A percentile compares a stretch with the other conserved stretches of the same genome.
Evolutionary conservation across 441 rosid genomes (phyloP).

Genomic region (Sinapis alba): DNA sequence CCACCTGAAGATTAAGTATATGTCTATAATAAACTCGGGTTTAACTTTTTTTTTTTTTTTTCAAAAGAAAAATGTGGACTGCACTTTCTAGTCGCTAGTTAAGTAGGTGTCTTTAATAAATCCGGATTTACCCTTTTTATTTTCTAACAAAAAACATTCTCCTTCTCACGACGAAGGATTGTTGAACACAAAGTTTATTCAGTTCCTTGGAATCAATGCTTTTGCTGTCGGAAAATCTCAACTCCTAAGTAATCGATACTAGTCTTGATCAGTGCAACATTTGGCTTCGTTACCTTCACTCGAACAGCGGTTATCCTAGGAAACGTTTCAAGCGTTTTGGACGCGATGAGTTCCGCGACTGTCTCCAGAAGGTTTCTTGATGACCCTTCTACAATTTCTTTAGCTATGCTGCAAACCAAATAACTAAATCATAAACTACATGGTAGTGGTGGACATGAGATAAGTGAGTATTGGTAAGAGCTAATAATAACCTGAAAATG

Average conservation of each 20-base stretch:
- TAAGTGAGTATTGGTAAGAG: neutral
- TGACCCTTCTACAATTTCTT: constrained; percentile 65
- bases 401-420: constrained; percentile 57
- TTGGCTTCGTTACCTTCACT: constrained; percentile 80
- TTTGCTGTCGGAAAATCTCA: constrained; percentile 65
- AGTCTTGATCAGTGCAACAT: constrained; percentile 69
- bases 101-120: too few species aligned
- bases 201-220: constrained; percentile 1
- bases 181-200: constrained; percentile 6
- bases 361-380: constrained; percentile 74
- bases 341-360: constrained; percentile 70
- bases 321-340: constrained; percentile 51
- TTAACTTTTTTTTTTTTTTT: too few species aligned
- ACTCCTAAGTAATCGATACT: constrained; percentile 76
- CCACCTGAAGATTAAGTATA: too few species aligned
- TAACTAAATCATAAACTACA: neutral
- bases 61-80: too few species aligned
- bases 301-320: constrained; percentile 60
- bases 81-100: too few species aligned
- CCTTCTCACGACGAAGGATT: neutral
- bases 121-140: too few species aligned
- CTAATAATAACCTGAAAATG: constrained; percentile 63
- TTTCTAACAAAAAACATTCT: too few species aligned
- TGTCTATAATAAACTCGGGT: too few species aligned
- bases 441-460: neutral